These are phyloP conservation scores for Ambrosia artemisiifolia DNA, from an alignment of 129 eudicot species.

Conservation along the genomic window DNA sequence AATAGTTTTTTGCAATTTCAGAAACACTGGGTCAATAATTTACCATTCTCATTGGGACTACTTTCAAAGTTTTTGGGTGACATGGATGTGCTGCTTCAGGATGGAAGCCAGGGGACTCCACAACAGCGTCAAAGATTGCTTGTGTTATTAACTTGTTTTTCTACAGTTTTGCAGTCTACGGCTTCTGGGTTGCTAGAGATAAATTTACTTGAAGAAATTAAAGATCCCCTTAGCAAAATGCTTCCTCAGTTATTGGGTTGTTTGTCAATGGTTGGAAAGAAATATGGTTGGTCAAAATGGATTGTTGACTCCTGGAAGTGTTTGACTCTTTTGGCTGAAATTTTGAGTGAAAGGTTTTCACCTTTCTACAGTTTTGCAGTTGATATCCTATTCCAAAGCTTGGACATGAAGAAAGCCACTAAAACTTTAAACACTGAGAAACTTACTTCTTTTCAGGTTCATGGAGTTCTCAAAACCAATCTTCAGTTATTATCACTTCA, in stretches of 20 bases:
- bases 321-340: slow-evolving; percentile 96
- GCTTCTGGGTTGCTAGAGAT: slow-evolving; percentile 96
- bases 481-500: slow-evolving; percentile 89
- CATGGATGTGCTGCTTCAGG: slow-evolving; percentile 92
- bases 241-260: slow-evolving; percentile 75
- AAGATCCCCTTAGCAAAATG: slow-evolving; percentile 81
- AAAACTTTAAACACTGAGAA: slow-evolving; percentile 36
- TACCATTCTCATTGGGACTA: slow-evolving; percentile 91
- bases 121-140: slow-evolving; percentile 90
- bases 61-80: slow-evolving; percentile 93
- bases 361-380: slow-evolving; percentile 71
- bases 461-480: slow-evolving; percentile 93
- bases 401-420: slow-evolving; percentile 41
- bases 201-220: slow-evolving; percentile 75
- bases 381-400: slow-evolving; percentile 77
- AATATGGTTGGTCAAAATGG: slow-evolving; percentile 95
- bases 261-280: slow-evolving; percentile 78
- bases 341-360: slow-evolving; percentile 80
- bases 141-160: slow-evolving; percentile 79
- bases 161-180: slow-evolving; percentile 82
- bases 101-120: slow-evolving; percentile 80
- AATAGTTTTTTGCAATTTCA: slow-evolving; percentile 97
- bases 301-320: slow-evolving; percentile 96
- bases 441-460: slow-evolving; percentile 78
- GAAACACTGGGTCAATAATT: slow-evolving; percentile 93